These are phyloP conservation scores for Darksidea phi DNA, from an alignment of 495 filamentous ascomycete species.

Conservation along the genomic window DNA sequence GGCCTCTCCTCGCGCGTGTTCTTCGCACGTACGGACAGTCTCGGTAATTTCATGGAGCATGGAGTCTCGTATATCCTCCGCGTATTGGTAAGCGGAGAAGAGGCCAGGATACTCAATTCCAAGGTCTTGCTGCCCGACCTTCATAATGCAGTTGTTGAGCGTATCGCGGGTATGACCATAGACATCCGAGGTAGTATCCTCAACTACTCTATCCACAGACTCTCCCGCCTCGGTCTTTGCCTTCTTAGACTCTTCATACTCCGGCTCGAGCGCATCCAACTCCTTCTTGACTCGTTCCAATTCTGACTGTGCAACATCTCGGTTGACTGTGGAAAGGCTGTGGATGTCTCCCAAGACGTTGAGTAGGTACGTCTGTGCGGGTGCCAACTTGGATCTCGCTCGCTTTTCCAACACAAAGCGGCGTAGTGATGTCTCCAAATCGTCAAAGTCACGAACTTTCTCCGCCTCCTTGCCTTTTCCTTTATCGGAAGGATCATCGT, in stretches of 20 bases:
- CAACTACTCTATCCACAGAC: slow-evolving; percentile 75
- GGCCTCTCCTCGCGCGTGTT: slow-evolving; percentile 75
- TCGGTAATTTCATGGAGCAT: slow-evolving; percentile 84
- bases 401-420: slow-evolving; percentile 96
- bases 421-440: slow-evolving; percentile 80
- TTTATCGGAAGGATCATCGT: slow-evolving; percentile 39
- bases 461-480: slow-evolving; percentile 84
- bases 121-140: slow-evolving; percentile 72
- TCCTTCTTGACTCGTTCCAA: slow-evolving; percentile 80
- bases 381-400: slow-evolving; percentile 90
- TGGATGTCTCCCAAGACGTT: slow-evolving; percentile 87
- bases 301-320: slow-evolving; percentile 80
- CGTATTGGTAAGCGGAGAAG: slow-evolving; percentile 82
- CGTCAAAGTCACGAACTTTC: slow-evolving; percentile 83
- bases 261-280: slow-evolving; percentile 77
- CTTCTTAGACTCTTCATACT: slow-evolving; percentile 77
- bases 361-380: slow-evolving; percentile 92
- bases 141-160: slow-evolving; percentile 67
- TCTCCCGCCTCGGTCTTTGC: slow-evolving; percentile 80
- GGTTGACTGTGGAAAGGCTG: slow-evolving; percentile 79
- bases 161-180: slow-evolving; percentile 77
- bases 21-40: slow-evolving; percentile 76
- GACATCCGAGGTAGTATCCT: slow-evolving; percentile 77
- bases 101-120: slow-evolving; percentile 84
- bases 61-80: slow-evolving; percentile 83